Evolutionary conservation across 2,329 filamentous ascomycete species (phyloP).

Genomic region (Aspergillus sp.): DNA sequence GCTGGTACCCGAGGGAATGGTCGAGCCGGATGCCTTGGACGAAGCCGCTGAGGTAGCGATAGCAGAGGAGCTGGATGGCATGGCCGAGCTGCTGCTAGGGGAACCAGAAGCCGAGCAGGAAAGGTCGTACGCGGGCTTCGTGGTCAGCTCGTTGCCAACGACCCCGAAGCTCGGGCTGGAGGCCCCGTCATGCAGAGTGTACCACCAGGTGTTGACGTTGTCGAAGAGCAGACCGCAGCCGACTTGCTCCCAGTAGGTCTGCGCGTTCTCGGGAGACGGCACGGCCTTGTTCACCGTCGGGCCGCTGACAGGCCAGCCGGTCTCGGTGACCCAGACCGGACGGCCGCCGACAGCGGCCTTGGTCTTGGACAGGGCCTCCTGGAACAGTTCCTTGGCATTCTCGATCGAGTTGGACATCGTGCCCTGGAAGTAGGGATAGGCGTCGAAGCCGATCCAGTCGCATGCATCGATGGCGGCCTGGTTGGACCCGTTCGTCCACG

Average conservation of each 20-base stretch:
- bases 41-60: no score
- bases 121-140: slow-evolving; percentile 31
- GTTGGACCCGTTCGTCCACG: slow-evolving; percentile 66
- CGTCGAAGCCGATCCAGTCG: slow-evolving; percentile 78
- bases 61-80: slow-evolving; percentile 11
- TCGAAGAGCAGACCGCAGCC: slow-evolving; percentile 54
- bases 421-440: slow-evolving; percentile 74
- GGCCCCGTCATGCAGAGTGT: slow-evolving; percentile 31
- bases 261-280: slow-evolving; percentile 57
- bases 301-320: slow-evolving; percentile 73
- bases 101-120: slow-evolving; percentile 22
- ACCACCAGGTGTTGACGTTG: slow-evolving; percentile 36
- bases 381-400: slow-evolving; percentile 57
- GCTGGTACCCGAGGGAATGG: no score
- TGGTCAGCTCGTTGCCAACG: slow-evolving; percentile 23
- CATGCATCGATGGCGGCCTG: slow-evolving; percentile 55
- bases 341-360: slow-evolving; percentile 53
- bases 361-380: slow-evolving; percentile 54
- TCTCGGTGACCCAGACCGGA: slow-evolving; percentile 78
- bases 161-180: slow-evolving; percentile 33
- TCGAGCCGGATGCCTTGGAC: no score
- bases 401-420: slow-evolving; percentile 57
- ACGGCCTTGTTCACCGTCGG: slow-evolving; percentile 52
- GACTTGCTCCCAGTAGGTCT: slow-evolving; percentile 71
- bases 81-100: slow-evolving; percentile 14